Base-by-base conservation (phyloP, 129 eudicot genomes). In the Lactuca sativa region DNA sequence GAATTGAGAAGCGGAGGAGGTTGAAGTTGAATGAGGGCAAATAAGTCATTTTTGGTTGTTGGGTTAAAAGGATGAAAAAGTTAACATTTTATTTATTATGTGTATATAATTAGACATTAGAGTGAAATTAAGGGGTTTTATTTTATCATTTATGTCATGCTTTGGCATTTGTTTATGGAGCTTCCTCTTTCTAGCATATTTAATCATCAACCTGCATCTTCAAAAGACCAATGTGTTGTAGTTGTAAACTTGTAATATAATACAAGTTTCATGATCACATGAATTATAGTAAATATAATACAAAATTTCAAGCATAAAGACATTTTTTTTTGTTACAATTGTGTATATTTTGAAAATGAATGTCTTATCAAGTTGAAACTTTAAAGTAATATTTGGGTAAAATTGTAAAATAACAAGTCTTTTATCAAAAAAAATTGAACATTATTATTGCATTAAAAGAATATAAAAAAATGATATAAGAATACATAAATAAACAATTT, bases 1-100 rank as follows among this genome's bases (percentile, higher is more conserved):
- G 90, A 77, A 85, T 86, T 62, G 86, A 88, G 18, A 80, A 80
- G 67, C 81, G 81, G 70, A 82, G 83, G 53, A 56, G 32, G 75
- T 60, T 63, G 54, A 68, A 49, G 75, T 69, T 47, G 38, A 49
- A 32, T 4, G 10, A 74, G 32, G 51, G 6, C 44, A 9, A 67
- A 65, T 48, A 49, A 75, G 74, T 79, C 62, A 18, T 40, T 40
- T 40, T 7, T 40, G 7, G 9, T 40, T 4, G 5, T 40, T 5
- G 44, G 44, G 44, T 5, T 40, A 40, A 40, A 1, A 6, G 52
- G 3, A 6, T 47, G 49, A 43, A 40, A 2, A 0, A 40, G 2
- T 5, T 40, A 12, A 2, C 10, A 43, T 43, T 43, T 25, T 25
- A 25, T 25, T 25, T 25, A 25, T 25, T 25, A 25, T 25, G 30